Conservation (phyloP, 2,329 filamentous ascomycete genomes). For the Talaromyces funiculosus region DNA sequence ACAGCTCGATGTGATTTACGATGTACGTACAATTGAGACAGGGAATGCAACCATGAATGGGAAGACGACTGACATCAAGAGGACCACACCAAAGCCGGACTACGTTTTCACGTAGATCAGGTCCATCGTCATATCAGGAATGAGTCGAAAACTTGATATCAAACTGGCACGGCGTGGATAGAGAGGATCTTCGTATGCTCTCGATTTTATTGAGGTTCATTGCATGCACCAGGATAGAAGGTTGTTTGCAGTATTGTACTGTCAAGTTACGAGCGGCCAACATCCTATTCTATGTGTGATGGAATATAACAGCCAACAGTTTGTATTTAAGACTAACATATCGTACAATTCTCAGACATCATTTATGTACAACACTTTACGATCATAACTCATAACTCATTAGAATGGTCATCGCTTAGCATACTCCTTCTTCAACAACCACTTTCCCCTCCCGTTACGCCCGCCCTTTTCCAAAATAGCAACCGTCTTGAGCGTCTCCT, state of each 20-base stretch:
- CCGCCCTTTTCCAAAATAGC: conserved; percentile 61
- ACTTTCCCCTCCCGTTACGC: conserved; percentile 47
- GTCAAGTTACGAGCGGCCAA: no score
- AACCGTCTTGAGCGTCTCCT: conserved; percentile 69
- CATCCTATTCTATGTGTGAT: no score
- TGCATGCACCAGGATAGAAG: no score
- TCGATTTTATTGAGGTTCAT: no score
- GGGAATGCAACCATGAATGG: background rate
- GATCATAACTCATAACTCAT: background rate
- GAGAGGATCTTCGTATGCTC: no score
- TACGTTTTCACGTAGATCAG: no score
- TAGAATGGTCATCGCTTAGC: conserved; percentile 15
- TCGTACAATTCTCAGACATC: background rate
- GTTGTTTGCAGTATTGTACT: no score
- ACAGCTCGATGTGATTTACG: no score
- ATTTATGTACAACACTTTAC: background rate
- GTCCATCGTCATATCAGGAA: background rate
- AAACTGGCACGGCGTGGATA: no score
- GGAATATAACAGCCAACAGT: no score
- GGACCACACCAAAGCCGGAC: background rate
- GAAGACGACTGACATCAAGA: background rate
- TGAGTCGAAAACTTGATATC: background rate
- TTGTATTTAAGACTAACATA: no score
- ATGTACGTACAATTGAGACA: background rate
- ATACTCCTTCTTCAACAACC: conserved; percentile 57